These are phyloP conservation scores for Starmerella lactis-condensi DNA, from an alignment of 805 yeast species.

Conservation along the genomic window DNA sequence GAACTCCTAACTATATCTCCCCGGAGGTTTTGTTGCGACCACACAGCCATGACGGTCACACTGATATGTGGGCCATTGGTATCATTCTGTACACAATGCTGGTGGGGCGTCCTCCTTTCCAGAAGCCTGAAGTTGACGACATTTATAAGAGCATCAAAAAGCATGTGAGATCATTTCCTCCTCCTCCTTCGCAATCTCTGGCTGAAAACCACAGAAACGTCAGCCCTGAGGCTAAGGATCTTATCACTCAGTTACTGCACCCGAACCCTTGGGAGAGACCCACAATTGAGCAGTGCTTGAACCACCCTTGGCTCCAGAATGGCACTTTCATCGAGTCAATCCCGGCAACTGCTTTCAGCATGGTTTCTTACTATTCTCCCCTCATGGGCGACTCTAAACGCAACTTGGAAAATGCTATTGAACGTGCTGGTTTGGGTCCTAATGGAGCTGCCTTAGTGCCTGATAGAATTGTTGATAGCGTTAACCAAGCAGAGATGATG, in stretches of 20 bases:
- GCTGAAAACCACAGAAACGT: conserved; percentile 13
- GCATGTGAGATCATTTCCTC: conserved; percentile 71
- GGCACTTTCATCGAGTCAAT: conserved; percentile 66
- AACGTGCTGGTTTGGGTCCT: conserved; percentile 36
- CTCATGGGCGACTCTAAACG: conserved; percentile 43
- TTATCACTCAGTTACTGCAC: conserved; percentile 49
- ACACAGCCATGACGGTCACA: conserved; percentile 78
- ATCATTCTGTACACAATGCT: conserved; percentile 87
- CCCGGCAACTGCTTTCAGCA: conserved; percentile 41
- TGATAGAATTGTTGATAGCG: conserved; percentile 14
- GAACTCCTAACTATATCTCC: conserved; percentile 96
- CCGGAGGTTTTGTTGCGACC: conserved; percentile 71
- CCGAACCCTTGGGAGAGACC: conserved; percentile 73
- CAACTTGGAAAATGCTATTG: conserved; percentile 50
- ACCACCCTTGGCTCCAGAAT: conserved; percentile 61
- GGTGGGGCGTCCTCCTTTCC: conserved; percentile 93
- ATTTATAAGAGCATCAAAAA: conserved; percentile 82
- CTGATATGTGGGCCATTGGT: conserved; percentile 95
- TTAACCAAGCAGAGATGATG: conserved; percentile 26
- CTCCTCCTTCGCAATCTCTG: conserved; percentile 28
- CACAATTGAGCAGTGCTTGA: conserved; percentile 54
- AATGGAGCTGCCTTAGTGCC: conserved; percentile 1
- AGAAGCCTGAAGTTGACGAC: conserved; percentile 78
- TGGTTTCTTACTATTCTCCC: conserved; percentile 40
- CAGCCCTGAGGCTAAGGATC: conserved; percentile 39